phyloP scores from a whole-genome alignment of 257 asterid species.

The Salvia rosmarinus region DNA sequence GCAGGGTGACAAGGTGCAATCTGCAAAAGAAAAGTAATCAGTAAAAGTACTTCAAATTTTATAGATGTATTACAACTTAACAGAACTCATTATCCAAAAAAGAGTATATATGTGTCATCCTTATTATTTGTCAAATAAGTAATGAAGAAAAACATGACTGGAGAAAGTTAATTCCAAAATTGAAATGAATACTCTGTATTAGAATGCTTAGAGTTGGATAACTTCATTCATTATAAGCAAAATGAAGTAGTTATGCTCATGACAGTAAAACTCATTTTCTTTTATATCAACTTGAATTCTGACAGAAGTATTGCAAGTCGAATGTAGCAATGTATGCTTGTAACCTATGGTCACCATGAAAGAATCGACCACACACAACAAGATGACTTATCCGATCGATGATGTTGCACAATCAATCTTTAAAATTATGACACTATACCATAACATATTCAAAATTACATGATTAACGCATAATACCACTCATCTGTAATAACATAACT shows the following conservation, averaged over 20 bases:
- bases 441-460: too few species aligned
- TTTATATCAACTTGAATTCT: too few species aligned
- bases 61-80: neutral
- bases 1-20: slow-evolving; percentile 69
- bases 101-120: neutral
- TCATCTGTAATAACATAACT: too few species aligned
- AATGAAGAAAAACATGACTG: neutral
- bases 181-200: neutral
- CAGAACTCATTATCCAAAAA: neutral
- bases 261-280: too few species aligned
- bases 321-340: too few species aligned
- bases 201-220: too few species aligned
- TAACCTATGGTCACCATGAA: neutral
- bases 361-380: neutral
- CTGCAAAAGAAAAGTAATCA: slow-evolving; percentile 43
- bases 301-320: too few species aligned
- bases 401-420: too few species aligned
- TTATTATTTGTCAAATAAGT: neutral
- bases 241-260: too few species aligned
- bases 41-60: neutral
- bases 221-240: too few species aligned
- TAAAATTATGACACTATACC: neutral
- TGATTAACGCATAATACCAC: too few species aligned
- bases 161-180: neutral
- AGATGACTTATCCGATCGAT: neutral